Percentiles rank a stretch among this genome's conserved stretches.
These are phyloP conservation scores for Ashbya aceris DNA, from an alignment of 1,139 yeast species.

Conservation along the genomic window DNA sequence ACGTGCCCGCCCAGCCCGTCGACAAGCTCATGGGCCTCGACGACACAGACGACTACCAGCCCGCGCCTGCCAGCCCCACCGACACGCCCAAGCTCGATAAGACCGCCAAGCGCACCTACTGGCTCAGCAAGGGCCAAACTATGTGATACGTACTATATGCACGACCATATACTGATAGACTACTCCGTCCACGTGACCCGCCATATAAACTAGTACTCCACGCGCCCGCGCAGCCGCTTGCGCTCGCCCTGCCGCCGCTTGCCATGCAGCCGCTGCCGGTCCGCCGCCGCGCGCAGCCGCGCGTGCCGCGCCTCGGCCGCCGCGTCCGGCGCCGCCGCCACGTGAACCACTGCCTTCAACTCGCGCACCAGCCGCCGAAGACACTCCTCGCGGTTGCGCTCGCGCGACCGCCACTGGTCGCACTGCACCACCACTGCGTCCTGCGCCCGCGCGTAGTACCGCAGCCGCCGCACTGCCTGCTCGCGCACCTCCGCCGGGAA, in stretches of 20 bases:
- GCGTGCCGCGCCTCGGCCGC: conserved; percentile 51
- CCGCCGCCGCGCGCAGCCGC: conserved; percentile 36
- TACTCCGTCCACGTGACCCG: conserved; percentile 1
- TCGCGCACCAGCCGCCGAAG: conserved; percentile 48
- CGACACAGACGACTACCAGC: conserved; percentile 12
- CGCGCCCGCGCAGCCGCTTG: conserved; percentile 28
- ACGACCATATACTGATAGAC: conserved; percentile 1
- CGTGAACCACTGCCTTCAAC: conserved; percentile 39
- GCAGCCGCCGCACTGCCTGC: conserved; percentile 37
- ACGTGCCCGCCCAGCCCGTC: conserved; percentile 7
- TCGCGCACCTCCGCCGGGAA: conserved; percentile 46
- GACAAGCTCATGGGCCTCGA: conserved; percentile 32
- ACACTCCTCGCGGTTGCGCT: conserved; percentile 50
- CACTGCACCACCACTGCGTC: conserved; percentile 55
- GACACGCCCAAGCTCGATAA: conserved; percentile 24
- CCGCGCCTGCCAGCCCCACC: conserved; percentile 11
- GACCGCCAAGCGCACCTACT: conserved; percentile 35
- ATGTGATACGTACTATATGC: conserved; percentile 7
- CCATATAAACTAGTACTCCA: too few relatives aligned
- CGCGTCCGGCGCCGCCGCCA: conserved; percentile 43
- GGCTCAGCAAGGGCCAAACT: conserved; percentile 36
- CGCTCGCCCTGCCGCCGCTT: conserved; percentile 50
- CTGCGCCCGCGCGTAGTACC: conserved; percentile 48
- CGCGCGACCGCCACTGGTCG: conserved; percentile 52
- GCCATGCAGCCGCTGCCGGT: conserved; percentile 40